Base-by-base conservation (phyloP, 2,329 filamentous ascomycete genomes). In the Cercospora sojina region DNA sequence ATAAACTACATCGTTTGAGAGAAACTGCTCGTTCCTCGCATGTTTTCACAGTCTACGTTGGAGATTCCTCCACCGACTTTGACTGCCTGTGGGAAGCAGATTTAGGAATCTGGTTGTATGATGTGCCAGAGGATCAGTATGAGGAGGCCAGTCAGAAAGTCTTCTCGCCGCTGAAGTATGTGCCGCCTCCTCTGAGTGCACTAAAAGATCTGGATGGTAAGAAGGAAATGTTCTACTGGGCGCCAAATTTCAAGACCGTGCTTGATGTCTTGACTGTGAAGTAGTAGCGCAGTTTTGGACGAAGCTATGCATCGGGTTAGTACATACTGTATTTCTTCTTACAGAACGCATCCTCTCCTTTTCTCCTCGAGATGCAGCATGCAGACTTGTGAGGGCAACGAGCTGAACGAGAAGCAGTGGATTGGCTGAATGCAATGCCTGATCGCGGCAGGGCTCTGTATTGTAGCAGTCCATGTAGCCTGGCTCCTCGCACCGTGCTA, bases 1-100 rank as follows among this genome's bases (percentile, higher is more conserved):
- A 83, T 60, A 84, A 84, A 66, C 41, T 80, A 5, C 53, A 64
- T 3, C 69, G 70, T 5, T 62, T 82, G 49, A 43, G 41, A n/a
- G n/a, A 25, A 3, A 20, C 29, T 6, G n/a, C 31, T 12, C 12
- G 32, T 8, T 18, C 58, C 23, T 27, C 29, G n/a, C 31, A 18
- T 6, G 25, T 63, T 9, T 58, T 74, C 3, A 73, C 78, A 1
- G 72, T 84, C 5, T 84, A 84, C 65, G 72, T 83, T 10, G 83
- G 83, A 8, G 83, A 84, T 66, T 82, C 80, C 12, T 75, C 78
- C 56, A 83, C 81, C 1, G 83, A 84, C 66, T 79, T 83, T 20
- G 81, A 82, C 53, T 79, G 79, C 55, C 72, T 84, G 1, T 69
- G 81, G 3, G 76, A 73, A 18, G 81, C 81, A 2, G 80, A 83